Evolutionary conservation across 2,329 filamentous ascomycete genomes (phyloP).

Genomic region (Venturia asperata): DNA sequence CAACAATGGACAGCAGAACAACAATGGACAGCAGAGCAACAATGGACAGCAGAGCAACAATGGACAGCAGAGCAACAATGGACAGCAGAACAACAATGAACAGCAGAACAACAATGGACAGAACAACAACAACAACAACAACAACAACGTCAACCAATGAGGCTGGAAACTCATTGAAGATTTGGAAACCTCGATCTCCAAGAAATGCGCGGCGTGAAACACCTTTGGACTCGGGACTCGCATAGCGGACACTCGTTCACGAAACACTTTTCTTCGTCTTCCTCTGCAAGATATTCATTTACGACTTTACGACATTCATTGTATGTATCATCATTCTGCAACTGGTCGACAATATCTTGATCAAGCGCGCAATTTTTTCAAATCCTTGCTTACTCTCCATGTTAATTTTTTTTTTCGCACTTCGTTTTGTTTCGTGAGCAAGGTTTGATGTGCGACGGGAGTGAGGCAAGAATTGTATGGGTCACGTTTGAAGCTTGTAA

Average conservation of each 20-base stretch:
- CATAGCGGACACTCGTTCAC: neutral
- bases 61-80: neutral
- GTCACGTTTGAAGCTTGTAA: neutral
- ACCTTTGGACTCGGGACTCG: neutral
- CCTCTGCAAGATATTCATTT: too few relatives aligned
- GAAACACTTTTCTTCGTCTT: neutral
- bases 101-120: neutral
- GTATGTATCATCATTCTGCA: too few relatives aligned
- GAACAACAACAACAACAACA: neutral
- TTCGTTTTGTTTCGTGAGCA: neutral
- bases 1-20: neutral
- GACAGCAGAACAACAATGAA: slow-evolving; percentile 1
- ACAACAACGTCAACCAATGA: neutral
- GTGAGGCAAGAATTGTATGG: neutral
- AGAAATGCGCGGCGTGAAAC: neutral
- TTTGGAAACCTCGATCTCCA: neutral
- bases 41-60: neutral
- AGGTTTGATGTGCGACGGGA: neutral
- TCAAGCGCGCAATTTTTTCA: too few relatives aligned
- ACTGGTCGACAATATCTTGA: too few relatives aligned
- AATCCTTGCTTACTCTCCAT: too few relatives aligned
- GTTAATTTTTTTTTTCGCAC: too few relatives aligned
- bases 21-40: slow-evolving; percentile 5
- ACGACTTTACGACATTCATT: too few relatives aligned
- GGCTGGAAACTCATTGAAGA: neutral